Conservation (phyloP, 1,284 basidiomycete species). For the Papiliotrema flavescens region DNA sequence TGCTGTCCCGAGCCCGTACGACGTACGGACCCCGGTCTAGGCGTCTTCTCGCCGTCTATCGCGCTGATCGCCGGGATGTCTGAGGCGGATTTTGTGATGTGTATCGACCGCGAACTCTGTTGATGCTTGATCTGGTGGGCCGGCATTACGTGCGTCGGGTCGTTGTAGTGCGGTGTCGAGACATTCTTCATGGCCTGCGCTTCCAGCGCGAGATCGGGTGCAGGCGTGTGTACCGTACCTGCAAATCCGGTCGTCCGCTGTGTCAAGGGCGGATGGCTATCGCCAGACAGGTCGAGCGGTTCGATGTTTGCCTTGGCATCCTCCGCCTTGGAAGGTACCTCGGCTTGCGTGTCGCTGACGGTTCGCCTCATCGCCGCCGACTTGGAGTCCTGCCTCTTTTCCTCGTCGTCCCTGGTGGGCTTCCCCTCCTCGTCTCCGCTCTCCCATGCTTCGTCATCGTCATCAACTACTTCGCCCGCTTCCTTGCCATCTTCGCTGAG, state of each 20-base stretch:
- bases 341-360: conserved; percentile 25
- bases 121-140: conserved; percentile 19
- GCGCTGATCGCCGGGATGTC: not conserved
- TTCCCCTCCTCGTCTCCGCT: conserved; percentile 22
- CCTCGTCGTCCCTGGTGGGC: not conserved
- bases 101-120: conserved; percentile 8
- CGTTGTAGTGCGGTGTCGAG: conserved; percentile 10
- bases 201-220: conserved; percentile 13
- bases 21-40: not conserved
- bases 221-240: conserved; percentile 24
- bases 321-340: conserved; percentile 4
- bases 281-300: not conserved
- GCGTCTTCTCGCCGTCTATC: conserved; percentile 6
- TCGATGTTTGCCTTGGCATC: not conserved
- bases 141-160: conserved; percentile 20
- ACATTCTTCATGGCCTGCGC: conserved; percentile 4
- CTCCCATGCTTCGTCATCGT: conserved; percentile 31
- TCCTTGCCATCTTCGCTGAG: conserved; percentile 18
- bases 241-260: conserved; percentile 31
- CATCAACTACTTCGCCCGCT: conserved; percentile 14
- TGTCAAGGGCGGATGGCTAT: not conserved
- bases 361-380: conserved; percentile 21
- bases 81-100: not conserved
- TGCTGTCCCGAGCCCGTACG: conserved; percentile 2
- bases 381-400: not conserved